Evolutionary conservation across 768 basidiomycete genomes (phyloP), one percentile per base, ranked within the genome.

Genomic region (Lanmaoa rubissima): DNA sequence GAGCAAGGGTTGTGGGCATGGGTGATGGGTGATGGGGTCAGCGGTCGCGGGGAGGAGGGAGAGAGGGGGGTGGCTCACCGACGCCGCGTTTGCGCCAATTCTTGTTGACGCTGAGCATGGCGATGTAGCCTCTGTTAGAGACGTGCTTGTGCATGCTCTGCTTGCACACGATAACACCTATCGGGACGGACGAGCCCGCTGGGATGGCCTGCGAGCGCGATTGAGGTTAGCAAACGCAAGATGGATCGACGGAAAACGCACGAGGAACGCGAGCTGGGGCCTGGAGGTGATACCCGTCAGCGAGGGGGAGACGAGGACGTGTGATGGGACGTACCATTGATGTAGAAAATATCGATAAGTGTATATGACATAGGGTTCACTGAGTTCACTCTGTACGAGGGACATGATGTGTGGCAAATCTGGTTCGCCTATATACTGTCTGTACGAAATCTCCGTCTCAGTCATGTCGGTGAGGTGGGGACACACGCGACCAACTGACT

Each of bases 131-230:
- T 69, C 97, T 75, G 69, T 94, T 92, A 11, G 83, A 76, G 39
- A 76, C 74, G 59, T 87, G 82, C 53, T 79, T 78, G 75, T 98
- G 97, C 70, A 83, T 79, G 64, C 94, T 94, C 74, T 97, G 96
- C 79, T 98, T 99, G 83, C 94, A 97, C 21, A 99, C 89, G 58
- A 99, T 92, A 16, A 92, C 92, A 31, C 93, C 97, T 59, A 98
- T 83, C 17, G 94, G 91, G 28, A 74, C 75, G 11, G 80, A 65
- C 12, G 64, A 72, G 19, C 48, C 64, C 17, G 68, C 54, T 3
- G 64, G 66, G 28, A 66, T 69, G 32, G 73, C 68, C 65, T 73
- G 53, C 7, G 39, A 1, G 35, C 13, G 41, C 10, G 51, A 21
- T 1, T 28, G 4, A 17, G 14, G 53, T 61, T 41, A 65, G 59